Evolutionary conservation across 495 filamentous ascomycete species (phyloP).

Genomic region (Neohortaea acidophila): DNA sequence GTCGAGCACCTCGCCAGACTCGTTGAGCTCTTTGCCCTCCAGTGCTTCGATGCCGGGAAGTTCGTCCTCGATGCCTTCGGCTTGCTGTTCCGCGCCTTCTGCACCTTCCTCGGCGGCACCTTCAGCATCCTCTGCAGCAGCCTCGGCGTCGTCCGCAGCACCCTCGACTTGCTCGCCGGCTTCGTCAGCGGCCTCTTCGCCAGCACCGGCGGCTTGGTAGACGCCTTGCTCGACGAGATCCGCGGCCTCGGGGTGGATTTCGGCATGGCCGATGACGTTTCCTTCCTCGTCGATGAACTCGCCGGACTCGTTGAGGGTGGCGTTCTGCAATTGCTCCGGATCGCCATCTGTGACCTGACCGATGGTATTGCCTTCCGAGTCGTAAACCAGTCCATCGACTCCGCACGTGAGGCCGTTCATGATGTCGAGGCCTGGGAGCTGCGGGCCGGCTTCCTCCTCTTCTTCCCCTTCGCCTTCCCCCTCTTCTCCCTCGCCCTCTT

Average conservation of each 20-base stretch:
- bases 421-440: slow-evolving; percentile 26
- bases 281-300: slow-evolving; percentile 32
- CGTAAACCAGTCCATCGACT: slow-evolving; percentile 26
- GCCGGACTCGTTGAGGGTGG: slow-evolving; percentile 28
- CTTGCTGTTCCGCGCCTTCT: slow-evolving; percentile 18
- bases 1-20: slow-evolving; percentile 36
- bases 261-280: slow-evolving; percentile 29
- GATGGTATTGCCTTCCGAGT: slow-evolving; percentile 30
- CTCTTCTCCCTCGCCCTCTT: no score
- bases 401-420: slow-evolving; percentile 27
- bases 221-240: slow-evolving; percentile 28
- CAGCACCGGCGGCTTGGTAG: slow-evolving; percentile 20
- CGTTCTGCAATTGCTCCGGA: slow-evolving; percentile 25
- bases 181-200: slow-evolving; percentile 21
- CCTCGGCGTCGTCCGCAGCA: slow-evolving; percentile 25
- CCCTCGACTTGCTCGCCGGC: slow-evolving; percentile 16
- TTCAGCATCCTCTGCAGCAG: slow-evolving; percentile 15
- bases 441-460: slow-evolving; percentile 16
- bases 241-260: slow-evolving; percentile 27
- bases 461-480: no score
- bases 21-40: slow-evolving; percentile 45
- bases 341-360: slow-evolving; percentile 28
- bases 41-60: slow-evolving; percentile 42
- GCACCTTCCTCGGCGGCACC: slow-evolving; percentile 12
- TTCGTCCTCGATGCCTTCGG: slow-evolving; percentile 27